phyloP scores from a whole-genome alignment of 768 basidiomycete species.

The Leccinum imitatum region DNA sequence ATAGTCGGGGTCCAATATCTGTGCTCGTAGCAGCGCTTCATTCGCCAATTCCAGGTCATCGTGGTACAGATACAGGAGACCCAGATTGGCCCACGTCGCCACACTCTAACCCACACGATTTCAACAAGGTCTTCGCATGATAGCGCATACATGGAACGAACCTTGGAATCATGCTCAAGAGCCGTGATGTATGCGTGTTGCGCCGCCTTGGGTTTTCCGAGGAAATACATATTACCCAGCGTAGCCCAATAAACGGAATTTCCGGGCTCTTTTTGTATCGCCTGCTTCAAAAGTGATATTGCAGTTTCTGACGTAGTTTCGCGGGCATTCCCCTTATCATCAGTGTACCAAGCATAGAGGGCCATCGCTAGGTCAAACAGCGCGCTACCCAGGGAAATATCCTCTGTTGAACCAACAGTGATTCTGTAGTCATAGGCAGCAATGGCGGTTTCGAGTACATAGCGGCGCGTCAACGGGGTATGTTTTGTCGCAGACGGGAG shows the following conservation, averaged over 20 bases:
- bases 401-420: conserved; percentile 53
- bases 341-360: conserved; percentile 49
- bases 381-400: conserved; percentile 51
- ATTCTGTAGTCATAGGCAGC: conserved; percentile 62
- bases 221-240: conserved; percentile 71
- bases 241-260: conserved; percentile 82
- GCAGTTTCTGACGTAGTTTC: conserved; percentile 42
- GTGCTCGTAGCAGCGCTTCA: conserved; percentile 83
- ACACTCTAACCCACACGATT: conserved; percentile 51
- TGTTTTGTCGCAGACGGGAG: conserved; percentile 32
- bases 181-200: conserved; percentile 94
- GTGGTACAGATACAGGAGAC: conserved; percentile 80
- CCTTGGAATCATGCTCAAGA: conserved; percentile 83
- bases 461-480: conserved; percentile 30
- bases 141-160: conserved; percentile 30
- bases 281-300: conserved; percentile 59
- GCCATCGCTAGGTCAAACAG: conserved; percentile 74
- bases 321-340: conserved; percentile 20
- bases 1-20: conserved; percentile 90
- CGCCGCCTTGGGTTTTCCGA: conserved; percentile 64
- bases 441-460: conserved; percentile 52
- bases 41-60: conserved; percentile 80
- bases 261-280: conserved; percentile 68
- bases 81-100: conserved; percentile 81
- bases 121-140: background rate